phyloP scores from a whole-genome alignment of 352 stramenopile species.

The Phytopythium helicoides region DNA sequence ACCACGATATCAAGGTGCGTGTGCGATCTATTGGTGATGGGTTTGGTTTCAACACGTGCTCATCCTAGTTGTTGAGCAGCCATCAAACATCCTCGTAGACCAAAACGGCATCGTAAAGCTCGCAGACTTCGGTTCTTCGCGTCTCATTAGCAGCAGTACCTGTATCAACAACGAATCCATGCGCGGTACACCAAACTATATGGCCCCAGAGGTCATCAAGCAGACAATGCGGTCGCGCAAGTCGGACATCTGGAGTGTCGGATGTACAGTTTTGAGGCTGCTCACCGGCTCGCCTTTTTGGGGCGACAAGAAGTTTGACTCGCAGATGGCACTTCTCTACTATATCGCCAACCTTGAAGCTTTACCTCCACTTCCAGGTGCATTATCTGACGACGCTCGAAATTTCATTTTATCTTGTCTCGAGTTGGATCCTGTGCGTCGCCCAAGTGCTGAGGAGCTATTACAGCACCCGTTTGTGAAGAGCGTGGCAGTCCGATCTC shows the following conservation, averaged over 20 bases:
- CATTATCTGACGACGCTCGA: constrained; percentile 34
- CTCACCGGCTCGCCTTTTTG: constrained; percentile 62
- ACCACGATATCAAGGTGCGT: constrained; percentile 80
- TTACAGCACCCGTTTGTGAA: constrained; percentile 89
- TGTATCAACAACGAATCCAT: constrained; percentile 54
- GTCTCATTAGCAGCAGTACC: constrained; percentile 56
- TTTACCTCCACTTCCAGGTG: constrained; percentile 34
- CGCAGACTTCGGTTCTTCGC: constrained; percentile 92
- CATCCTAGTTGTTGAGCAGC: constrained; percentile 17
- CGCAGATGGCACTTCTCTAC: constrained; percentile 62
- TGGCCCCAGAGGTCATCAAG: constrained; percentile 89
- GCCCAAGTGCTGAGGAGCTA: constrained; percentile 87
- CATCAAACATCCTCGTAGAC: constrained; percentile 94
- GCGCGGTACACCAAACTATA: constrained; percentile 84
- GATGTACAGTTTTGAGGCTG: constrained; percentile 77
- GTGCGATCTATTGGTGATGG: background rate
- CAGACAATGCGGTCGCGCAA: constrained; percentile 67
- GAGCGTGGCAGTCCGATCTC: background rate
- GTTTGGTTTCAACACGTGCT: background rate
- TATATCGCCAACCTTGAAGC: constrained; percentile 54
- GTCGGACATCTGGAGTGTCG: constrained; percentile 85
- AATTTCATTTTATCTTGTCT: constrained; percentile 55
- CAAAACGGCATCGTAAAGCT: constrained; percentile 94
- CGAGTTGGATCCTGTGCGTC: constrained; percentile 42
- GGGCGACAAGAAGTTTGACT: constrained; percentile 81